Base-by-base conservation (phyloP, 805 yeast species). In the Candida ascalaphidarum region DNA sequence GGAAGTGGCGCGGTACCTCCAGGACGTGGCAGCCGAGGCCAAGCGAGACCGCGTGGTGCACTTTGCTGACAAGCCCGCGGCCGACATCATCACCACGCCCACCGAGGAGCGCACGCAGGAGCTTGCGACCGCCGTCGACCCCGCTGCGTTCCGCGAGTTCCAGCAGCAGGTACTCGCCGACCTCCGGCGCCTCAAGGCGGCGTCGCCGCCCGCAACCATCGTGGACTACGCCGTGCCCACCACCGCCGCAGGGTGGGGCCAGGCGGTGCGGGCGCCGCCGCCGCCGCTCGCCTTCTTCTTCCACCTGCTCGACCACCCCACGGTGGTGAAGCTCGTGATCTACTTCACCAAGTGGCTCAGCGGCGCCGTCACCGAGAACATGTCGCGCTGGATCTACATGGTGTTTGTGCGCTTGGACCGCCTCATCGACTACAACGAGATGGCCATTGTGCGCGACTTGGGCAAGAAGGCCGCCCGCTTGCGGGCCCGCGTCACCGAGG, bases 321-420 rank as follows among this genome's bases (percentile, higher is more conserved):
- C 57, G 4, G 41, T 48, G 4, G 49, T 61, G 32, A 58, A 54
- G 36, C 45, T 61, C 11, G 32, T 62, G 13, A 50, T 54, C 2
- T 50, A 54, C 33, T 41, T 44, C 26, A 56, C 66, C 18, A 49
- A 51, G 30, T 60, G 67, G 67, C 48, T 61, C 15, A 58, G 57
- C 43, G 37, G 41, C 11, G 41, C 50, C 11, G 35, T 44, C 22
- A 48, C 49, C 13, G 41, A 40, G 12, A 36, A 42, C 17, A 31
- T 59, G 8, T 47, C 55, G 3, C 41, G 38, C 30, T 62, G 69
- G 69, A 48, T 62, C 7, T 62, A 55, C 45, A 31, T 39, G 12
- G 32, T 53, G 7, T 45, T 62, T 22, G 35, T 59, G 13, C 42
- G 65, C 16, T 35, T 61, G n/a, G 68, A 61, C 36, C 38, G 38